These are phyloP conservation scores for Hypoxylon subgilvum DNA, from an alignment of 495 filamentous ascomycete species.

Conservation along the genomic window DNA sequence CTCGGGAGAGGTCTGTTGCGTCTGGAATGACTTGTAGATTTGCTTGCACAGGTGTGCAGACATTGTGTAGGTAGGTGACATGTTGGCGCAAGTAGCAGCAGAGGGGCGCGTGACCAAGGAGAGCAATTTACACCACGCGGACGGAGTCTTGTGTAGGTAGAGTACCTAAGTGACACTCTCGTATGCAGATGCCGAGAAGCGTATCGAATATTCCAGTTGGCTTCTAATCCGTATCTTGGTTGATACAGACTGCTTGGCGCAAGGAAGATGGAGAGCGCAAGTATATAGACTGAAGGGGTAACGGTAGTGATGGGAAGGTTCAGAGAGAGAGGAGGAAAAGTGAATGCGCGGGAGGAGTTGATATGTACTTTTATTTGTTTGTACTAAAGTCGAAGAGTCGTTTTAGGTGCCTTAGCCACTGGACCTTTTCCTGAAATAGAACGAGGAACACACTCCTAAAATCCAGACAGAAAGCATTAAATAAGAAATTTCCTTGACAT, in stretches of 20 bases:
- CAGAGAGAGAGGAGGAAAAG: conserved; percentile 12
- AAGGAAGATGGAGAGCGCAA: conserved; percentile 3
- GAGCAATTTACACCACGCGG: not conserved
- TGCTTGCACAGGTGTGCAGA: conserved; percentile 59
- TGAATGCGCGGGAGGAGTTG: conserved; percentile 6
- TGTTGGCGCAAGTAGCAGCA: conserved; percentile 28
- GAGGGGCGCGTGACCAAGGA: conserved; percentile 12
- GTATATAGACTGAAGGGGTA: not conserved
- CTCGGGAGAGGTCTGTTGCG: conserved; percentile 46
- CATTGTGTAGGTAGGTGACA: conserved; percentile 62
- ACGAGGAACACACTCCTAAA: no score
- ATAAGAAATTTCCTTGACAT: conserved; percentile 1
- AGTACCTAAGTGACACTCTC: conserved; percentile 2
- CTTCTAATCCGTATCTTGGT: not conserved
- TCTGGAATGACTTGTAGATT: conserved; percentile 57
- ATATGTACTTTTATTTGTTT: conserved; percentile 32
- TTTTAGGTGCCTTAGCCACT: no score
- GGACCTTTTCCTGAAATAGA: conserved; percentile 31
- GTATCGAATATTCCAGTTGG: not conserved
- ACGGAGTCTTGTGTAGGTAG: not conserved
- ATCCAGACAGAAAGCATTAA: conserved; percentile 9
- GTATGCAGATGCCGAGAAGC: conserved; percentile 8
- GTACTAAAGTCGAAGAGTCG: not conserved
- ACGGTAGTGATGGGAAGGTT: conserved; percentile 13
- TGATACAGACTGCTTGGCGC: conserved; percentile 6